A percentile compares a stretch with the other conserved stretches of the same genome.
These are phyloP conservation scores for Pachysolen tannophilus DNA, from an alignment of 805 yeast species.

Conservation along the genomic window DNA sequence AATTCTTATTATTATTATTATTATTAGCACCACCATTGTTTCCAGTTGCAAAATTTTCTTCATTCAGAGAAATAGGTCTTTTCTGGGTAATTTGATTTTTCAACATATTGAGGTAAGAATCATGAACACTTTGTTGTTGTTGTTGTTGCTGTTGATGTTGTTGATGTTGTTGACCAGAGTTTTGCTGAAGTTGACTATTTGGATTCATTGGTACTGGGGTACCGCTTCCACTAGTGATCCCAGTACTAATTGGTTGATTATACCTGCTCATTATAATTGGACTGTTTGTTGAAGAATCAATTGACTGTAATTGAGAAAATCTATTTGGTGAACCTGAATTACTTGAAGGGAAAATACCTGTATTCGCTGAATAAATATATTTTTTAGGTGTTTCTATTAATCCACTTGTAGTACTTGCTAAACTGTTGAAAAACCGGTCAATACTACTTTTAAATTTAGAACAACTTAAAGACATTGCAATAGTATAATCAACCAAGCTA, in stretches of 20 bases:
- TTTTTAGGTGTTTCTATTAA: too few relatives aligned
- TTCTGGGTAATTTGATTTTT: slow-evolving; percentile 1
- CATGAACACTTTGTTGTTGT: not conserved
- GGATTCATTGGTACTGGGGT: not conserved
- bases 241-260: not conserved
- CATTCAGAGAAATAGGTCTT: not conserved
- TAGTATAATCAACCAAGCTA: slow-evolving; percentile 35
- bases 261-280: not conserved
- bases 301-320: not conserved
- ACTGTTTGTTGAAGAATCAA: not conserved
- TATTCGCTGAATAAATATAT: not conserved
- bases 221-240: not conserved
- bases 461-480: slow-evolving; percentile 7
- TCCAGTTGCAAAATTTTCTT: not conserved
- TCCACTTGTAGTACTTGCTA: too few relatives aligned
- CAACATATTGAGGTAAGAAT: slow-evolving; percentile 1
- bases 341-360: not conserved
- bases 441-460: not conserved
- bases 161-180: not conserved
- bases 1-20: not conserved
- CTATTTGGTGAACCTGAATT: not conserved
- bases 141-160: not conserved
- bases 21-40: not conserved
- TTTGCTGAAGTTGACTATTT: not conserved
- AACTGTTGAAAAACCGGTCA: slow-evolving; percentile 1